Evolutionary conservation across 139 green algal species (phyloP).

Genomic region (Chlamydomonas urium): DNA sequence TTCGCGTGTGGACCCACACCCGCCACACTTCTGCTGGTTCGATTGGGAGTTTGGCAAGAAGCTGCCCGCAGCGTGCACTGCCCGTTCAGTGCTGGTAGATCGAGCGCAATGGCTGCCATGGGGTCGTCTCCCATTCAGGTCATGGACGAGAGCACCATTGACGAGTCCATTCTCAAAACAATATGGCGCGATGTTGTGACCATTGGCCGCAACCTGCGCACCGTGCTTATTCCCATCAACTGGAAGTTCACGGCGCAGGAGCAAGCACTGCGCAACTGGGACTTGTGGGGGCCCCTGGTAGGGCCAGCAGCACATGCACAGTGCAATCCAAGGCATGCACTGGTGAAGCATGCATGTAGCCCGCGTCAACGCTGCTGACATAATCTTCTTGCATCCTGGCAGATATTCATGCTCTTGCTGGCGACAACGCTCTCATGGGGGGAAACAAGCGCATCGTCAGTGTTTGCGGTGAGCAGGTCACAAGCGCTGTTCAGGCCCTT

Average conservation of each 20-base stretch:
- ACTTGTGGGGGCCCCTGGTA: constrained; percentile 96
- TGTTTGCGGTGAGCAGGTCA: constrained; percentile 69
- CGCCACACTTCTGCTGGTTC: no score
- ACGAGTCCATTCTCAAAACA: constrained; percentile 85
- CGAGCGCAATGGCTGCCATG: no score
- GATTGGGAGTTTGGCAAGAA: no score
- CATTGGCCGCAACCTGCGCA: constrained; percentile 79
- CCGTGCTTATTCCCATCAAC: constrained; percentile 79
- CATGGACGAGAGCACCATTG: constrained; percentile 76
- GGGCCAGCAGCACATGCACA: constrained; percentile 15
- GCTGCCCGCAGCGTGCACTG: no score
- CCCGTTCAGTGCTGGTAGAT: no score
- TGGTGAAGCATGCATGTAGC: no score
- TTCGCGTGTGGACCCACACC: no score
- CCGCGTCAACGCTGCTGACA: no score
- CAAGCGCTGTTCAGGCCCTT: no score
- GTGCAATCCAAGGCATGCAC: constrained; percentile 22
- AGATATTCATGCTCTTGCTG: constrained; percentile 79
- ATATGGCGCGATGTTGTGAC: constrained; percentile 85
- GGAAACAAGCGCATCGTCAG: constrained; percentile 51
- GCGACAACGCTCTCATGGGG: constrained; percentile 67
- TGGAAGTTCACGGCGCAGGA: constrained; percentile 61
- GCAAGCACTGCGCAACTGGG: constrained; percentile 90
- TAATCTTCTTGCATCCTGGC: no score
- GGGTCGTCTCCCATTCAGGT: no score